Conservation (phyloP, 2,329 filamentous ascomycete genomes). For the Curvularia spicifera region DNA sequence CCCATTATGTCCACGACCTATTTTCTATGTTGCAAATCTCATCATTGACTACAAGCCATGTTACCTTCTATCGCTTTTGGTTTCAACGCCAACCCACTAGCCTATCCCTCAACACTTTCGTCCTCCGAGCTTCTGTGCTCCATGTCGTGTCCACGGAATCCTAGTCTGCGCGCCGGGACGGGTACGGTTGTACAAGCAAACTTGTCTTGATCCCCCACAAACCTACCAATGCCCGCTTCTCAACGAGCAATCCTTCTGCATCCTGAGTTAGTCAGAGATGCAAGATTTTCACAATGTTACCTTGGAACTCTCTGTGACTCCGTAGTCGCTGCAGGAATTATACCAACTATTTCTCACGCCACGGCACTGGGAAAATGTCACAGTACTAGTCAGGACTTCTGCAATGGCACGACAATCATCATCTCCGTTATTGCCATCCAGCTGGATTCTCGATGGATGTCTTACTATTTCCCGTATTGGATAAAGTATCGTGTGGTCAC, state of each 20-base stretch:
- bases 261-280: not conserved
- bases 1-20: not conserved
- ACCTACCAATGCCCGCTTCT: not conserved
- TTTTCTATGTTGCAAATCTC: not conserved
- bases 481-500: no score
- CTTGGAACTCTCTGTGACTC: not conserved
- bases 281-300: not conserved
- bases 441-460: no score
- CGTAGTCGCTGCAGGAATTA: not conserved
- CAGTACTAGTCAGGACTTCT: not conserved
- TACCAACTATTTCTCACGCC: not conserved
- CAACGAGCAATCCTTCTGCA: conserved; percentile 3
- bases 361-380: not conserved
- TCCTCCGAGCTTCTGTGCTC: not conserved
- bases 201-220: not conserved
- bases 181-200: not conserved
- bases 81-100: not conserved
- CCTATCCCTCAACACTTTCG: conserved; percentile 1
- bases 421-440: not conserved
- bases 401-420: not conserved
- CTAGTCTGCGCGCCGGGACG: not conserved
- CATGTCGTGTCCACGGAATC: not conserved
- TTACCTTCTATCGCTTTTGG: not conserved
- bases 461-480: no score
- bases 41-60: not conserved